Conservation (phyloP, 768 basidiomycete genomes). For the Saitozyma sp. region DNA sequence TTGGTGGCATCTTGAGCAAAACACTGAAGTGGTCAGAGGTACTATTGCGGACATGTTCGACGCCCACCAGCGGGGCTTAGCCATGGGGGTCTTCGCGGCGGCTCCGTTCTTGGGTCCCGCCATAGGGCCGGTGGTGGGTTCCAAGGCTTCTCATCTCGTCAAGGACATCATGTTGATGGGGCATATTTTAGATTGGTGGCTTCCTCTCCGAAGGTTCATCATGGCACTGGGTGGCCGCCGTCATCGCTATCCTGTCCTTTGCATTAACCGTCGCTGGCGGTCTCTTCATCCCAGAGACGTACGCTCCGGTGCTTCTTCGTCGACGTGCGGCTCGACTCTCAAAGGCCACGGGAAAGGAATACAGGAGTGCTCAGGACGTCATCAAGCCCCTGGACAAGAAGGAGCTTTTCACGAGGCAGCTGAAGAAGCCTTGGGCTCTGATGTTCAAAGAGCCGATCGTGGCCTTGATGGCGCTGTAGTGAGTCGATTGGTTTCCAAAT, state of each 20-base stretch:
- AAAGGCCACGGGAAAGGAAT: constrained; percentile 39
- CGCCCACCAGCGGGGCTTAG: constrained; percentile 30
- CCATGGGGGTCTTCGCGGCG: constrained; percentile 40
- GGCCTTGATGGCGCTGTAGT: constrained; percentile 39
- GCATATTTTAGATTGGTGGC: constrained; percentile 19
- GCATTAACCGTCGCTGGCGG: constrained; percentile 29
- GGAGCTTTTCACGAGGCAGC: constrained; percentile 34
- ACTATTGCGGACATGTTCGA: constrained; percentile 44
- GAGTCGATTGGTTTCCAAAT: constrained; percentile 7
- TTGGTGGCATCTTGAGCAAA: too few species aligned
- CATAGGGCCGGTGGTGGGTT: constrained; percentile 42
- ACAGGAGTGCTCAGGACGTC: constrained; percentile 34
- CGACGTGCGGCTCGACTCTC: constrained; percentile 32
- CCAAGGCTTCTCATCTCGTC: too few species aligned
- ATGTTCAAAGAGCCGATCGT: constrained; percentile 51
- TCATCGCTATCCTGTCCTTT: constrained; percentile 41
- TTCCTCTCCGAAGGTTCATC: constrained; percentile 42
- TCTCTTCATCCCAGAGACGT: constrained; percentile 48
- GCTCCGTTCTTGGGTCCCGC: constrained; percentile 44
- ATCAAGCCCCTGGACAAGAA: constrained; percentile 21
- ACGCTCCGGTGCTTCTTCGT: constrained; percentile 45
- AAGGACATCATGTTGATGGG: too few species aligned
- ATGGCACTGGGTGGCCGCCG: constrained; percentile 47
- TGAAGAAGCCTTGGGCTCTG: constrained; percentile 45
- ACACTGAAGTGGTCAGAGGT: constrained; percentile 24